Evolutionary conservation across 1,284 basidiomycete genomes (phyloP).

Genomic region (Cryptococcus sp.): DNA sequence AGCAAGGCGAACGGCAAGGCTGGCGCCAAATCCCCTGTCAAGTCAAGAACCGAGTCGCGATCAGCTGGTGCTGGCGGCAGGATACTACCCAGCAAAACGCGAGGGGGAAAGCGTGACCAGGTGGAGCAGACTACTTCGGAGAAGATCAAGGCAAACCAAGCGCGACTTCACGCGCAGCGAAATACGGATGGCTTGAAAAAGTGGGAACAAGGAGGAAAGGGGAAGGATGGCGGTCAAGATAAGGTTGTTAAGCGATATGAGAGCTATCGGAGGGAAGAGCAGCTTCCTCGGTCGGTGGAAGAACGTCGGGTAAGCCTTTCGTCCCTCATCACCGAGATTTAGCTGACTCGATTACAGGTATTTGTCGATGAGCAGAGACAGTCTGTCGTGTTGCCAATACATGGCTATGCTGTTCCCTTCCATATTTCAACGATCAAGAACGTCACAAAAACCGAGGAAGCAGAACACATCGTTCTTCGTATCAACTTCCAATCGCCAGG

Average conservation of each 20-base stretch:
- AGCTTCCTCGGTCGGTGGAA: conserved; percentile 77
- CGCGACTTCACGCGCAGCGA: conserved; percentile 74
- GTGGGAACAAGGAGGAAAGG: conserved; percentile 64
- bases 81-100: conserved; percentile 78
- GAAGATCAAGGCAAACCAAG: conserved; percentile 82
- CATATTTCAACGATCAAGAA: conserved; percentile 99
- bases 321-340: not conserved
- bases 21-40: conserved; percentile 16
- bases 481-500: conserved; percentile 99
- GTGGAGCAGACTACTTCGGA: conserved; percentile 68
- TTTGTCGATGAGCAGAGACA: conserved; percentile 86
- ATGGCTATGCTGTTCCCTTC: conserved; percentile 95
- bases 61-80: conserved; percentile 66
- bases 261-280: conserved; percentile 92
- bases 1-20: conserved; percentile 50
- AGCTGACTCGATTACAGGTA: conserved; percentile 60
- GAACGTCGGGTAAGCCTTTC: conserved; percentile 64
- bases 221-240: conserved; percentile 65
- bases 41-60: conserved; percentile 37
- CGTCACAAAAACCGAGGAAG: conserved; percentile 95
- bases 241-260: conserved; percentile 95
- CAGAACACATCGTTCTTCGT: conserved; percentile 88
- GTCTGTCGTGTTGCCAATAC: conserved; percentile 87
- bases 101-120: conserved; percentile 73
- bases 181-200: conserved; percentile 81